These are phyloP conservation scores for Tulasnella sp. DNA, from an alignment of 768 basidiomycete genomes.

Conservation along the genomic window DNA sequence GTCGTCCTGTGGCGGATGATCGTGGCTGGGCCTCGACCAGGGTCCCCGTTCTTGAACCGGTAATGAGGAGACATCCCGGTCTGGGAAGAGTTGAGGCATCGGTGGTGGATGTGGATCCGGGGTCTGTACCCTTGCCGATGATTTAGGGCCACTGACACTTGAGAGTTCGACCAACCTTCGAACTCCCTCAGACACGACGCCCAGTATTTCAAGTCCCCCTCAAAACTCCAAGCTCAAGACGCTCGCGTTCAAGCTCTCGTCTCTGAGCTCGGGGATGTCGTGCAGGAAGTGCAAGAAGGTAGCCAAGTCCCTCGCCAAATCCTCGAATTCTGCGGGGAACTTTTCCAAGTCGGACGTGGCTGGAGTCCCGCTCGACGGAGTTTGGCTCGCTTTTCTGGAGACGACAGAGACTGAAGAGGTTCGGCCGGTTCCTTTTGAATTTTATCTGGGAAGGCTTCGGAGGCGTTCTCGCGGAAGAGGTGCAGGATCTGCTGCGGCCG, in stretches of 20 bases:
- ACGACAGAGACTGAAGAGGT: slow-evolving; percentile 40
- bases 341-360: slow-evolving; percentile 58
- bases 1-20: background rate
- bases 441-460: slow-evolving; percentile 74
- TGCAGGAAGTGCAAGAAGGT: slow-evolving; percentile 72
- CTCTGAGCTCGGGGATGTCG: slow-evolving; percentile 72
- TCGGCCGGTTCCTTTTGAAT: slow-evolving; percentile 44
- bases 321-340: slow-evolving; percentile 67
- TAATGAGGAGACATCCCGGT: background rate
- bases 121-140: background rate
- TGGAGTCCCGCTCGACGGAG: background rate
- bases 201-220: slow-evolving; percentile 79
- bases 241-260: slow-evolving; percentile 70
- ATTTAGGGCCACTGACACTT: background rate
- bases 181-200: slow-evolving; percentile 70
- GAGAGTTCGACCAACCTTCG: slow-evolving; percentile 48
- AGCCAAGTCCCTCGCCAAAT: slow-evolving; percentile 64
- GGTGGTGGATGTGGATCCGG: background rate
- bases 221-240: slow-evolving; percentile 68
- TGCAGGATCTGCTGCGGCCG: slow-evolving; percentile 68
- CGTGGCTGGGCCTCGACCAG: background rate
- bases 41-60: background rate
- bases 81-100: background rate
- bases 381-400: background rate
- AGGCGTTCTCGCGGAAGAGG: slow-evolving; percentile 75